Percentiles rank a stretch among this genome's conserved stretches.
phyloP scores from a whole-genome alignment of 2,329 filamentous ascomycete genomes.

The Diaporthe aspalathi region DNA sequence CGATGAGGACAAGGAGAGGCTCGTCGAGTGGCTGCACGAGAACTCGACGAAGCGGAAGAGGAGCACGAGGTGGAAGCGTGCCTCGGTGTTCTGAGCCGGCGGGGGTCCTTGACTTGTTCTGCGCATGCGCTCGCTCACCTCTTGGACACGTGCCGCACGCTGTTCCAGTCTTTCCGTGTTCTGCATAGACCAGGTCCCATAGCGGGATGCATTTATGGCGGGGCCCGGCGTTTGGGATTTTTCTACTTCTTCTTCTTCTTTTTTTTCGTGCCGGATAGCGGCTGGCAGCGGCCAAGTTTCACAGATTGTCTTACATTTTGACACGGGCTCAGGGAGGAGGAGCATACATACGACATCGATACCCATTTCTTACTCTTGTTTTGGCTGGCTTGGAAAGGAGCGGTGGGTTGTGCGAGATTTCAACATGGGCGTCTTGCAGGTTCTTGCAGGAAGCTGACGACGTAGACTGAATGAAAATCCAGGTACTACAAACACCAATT shows the following conservation, averaged over 20 bases:
- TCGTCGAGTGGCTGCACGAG: slow-evolving; percentile 41
- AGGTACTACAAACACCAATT: neutral
- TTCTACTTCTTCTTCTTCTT: too few relatives aligned
- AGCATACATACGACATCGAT: slow-evolving; percentile 15
- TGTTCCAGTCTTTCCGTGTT: neutral
- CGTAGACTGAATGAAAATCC: neutral
- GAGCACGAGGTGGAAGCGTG: slow-evolving; percentile 34
- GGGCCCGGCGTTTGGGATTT: slow-evolving; percentile 1
- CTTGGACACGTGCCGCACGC: neutral
- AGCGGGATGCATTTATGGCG: neutral
- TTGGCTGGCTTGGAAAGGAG: neutral
- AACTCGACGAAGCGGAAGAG: slow-evolving; percentile 30
- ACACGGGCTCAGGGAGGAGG: neutral
- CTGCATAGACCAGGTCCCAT: slow-evolving; percentile 3
- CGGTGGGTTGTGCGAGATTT: too few relatives aligned
- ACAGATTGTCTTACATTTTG: slow-evolving; percentile 11
- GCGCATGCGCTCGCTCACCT: neutral
- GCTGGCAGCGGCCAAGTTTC: neutral
- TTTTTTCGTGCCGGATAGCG: neutral
- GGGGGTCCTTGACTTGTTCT: neutral
- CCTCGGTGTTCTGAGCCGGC: slow-evolving; percentile 3
- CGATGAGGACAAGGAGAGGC: slow-evolving; percentile 43
- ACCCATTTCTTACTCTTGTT: slow-evolving; percentile 5
- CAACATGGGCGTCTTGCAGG: too few relatives aligned
- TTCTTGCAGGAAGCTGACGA: neutral